These are phyloP conservation scores for Aspergillus pseudoviridinutans DNA, from an alignment of 2,329 filamentous ascomycete genomes.

Conservation along the genomic window DNA sequence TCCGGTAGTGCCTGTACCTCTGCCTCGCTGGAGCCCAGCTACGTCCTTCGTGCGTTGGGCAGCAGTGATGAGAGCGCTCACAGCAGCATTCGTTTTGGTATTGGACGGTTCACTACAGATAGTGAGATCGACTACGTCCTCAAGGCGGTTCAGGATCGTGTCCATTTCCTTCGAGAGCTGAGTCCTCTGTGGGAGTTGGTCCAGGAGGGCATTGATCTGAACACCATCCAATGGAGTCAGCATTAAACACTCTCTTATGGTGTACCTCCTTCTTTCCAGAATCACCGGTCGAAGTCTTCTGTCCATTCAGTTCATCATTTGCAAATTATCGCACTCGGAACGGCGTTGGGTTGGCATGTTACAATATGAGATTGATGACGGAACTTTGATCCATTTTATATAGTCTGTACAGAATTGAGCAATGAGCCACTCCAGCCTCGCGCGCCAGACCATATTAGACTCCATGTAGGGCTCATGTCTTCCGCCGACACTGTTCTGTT, in stretches of 20 bases:
- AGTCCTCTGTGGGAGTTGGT: conserved; percentile 97
- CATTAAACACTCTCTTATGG: conserved; percentile 45
- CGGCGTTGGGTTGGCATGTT: conserved; percentile 25
- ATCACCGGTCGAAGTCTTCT: conserved; percentile 4
- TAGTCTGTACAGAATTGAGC: conserved; percentile 17
- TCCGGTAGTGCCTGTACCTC: conserved; percentile 97
- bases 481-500: not conserved
- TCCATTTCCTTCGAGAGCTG: conserved; percentile 88
- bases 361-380: conserved; percentile 14
- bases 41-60: conserved; percentile 88
- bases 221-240: conserved; percentile 97
- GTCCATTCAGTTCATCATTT: conserved; percentile 4
- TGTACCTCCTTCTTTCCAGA: conserved; percentile 8
- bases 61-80: conserved; percentile 97
- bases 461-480: not conserved
- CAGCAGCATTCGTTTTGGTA: conserved; percentile 95
- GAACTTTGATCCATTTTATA: conserved; percentile 2
- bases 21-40: conserved; percentile 91
- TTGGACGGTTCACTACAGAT: conserved; percentile 94
- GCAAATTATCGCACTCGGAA: conserved; percentile 14
- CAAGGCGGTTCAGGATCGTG: conserved; percentile 85
- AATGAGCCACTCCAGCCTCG: not conserved
- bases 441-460: not conserved
- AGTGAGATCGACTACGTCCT: conserved; percentile 95
- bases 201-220: conserved; percentile 90